Evolutionary conservation across 1,284 basidiomycete genomes (phyloP), one percentile per base, ranked within the genome.

Genomic region (Rhodofomes roseus): DNA sequence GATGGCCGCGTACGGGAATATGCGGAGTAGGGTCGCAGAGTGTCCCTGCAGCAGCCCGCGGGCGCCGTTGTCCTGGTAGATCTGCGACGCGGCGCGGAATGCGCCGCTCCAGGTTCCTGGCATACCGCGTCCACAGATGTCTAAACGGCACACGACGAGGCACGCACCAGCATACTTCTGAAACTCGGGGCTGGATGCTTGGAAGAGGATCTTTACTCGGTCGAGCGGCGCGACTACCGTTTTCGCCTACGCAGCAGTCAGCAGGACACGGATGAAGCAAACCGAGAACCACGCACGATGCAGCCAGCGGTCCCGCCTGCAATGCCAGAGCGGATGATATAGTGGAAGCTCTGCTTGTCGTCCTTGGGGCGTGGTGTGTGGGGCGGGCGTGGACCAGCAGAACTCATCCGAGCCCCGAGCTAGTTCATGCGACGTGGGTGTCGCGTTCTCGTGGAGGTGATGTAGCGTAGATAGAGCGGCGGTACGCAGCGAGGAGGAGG

Each of bases 131-230:
- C 25, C 48, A 31, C n/a, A 16, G 27, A 25, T 18, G 25, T 5
- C 4, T 4, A n/a, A 31, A 23, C 37, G 14, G 39, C 11, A 34
- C 11, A 25, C 48, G 18, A 18, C 20, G 39, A 44, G 41, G 18
- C n/a, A 66, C 80, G 55, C 65, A 91, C 95, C 96, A 63, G 95
- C 86, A 78, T 96, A 99, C 75, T 96, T 92, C 71, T 86, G 84
- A 71, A 93, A 99, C 63, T 98, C 96, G 1, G 93, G 92, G 73
- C 97, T 97, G 9, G 93, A 94, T 0, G 97, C 95, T 74, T 99
- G 97, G 72, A 99, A 98, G 56, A 99, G 85, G 68, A 99, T 99
- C 80, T 99, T 99, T 70, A 99, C 96, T 67, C 97, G 83, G 73
- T 99, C 97, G 29, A 99, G 83, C 1, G 97, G 97, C 23, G 97